Base-by-base conservation (phyloP, 805 yeast species). In the Candida bentonensis region DNA sequence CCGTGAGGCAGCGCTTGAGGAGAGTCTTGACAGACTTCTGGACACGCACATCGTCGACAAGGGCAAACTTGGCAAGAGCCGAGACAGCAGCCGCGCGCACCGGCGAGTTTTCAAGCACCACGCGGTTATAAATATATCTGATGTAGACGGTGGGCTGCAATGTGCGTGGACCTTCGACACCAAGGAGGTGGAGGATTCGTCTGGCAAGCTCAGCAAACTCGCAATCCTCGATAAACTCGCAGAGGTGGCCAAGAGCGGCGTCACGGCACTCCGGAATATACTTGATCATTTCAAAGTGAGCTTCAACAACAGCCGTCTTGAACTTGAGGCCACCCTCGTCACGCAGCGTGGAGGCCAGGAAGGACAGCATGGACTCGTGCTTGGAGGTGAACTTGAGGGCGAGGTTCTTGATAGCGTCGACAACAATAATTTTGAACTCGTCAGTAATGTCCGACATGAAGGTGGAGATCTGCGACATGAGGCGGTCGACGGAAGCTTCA, bases 221-320 rank as follows among this genome's bases (percentile, higher is more conserved):
- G 67, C 97, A 92, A 69, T 92, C 98, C 66, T 92, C 98, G 56
- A 92, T 92, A 59, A 87, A 88, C 64, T 92, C 98, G 71, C 97
- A 87, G 55, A 92, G 72, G 62, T 81, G 81, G 65, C 83, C 86
- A 57, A 92, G 69, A 21, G 95, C 94, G 42, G 74, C 63, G 53
- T 83, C 92, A 56, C 84, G 76, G 13, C 94, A 85, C 50, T 71
- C 78, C 20, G 95, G 95, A 48, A 86, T 79, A 58, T 81, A 86
- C 53, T 82, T 80, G 54, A 92, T 84, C 63, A 92, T 73, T 61
- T 89, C 97, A 53, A 88, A 85, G 51, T 92, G 73, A 1, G 97
- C 94, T 61, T 88, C 96, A 36, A 92, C 83, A 52, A 89, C 84
- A 40, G 85, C 73, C 44, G 84, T 80, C 65, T 92, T 92, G 64